Percentiles rank a stretch among this genome's conserved stretches.
Evolutionary conservation across 2,329 filamentous ascomycete species (phyloP).

Genomic region (Diaporthe helianthi): DNA sequence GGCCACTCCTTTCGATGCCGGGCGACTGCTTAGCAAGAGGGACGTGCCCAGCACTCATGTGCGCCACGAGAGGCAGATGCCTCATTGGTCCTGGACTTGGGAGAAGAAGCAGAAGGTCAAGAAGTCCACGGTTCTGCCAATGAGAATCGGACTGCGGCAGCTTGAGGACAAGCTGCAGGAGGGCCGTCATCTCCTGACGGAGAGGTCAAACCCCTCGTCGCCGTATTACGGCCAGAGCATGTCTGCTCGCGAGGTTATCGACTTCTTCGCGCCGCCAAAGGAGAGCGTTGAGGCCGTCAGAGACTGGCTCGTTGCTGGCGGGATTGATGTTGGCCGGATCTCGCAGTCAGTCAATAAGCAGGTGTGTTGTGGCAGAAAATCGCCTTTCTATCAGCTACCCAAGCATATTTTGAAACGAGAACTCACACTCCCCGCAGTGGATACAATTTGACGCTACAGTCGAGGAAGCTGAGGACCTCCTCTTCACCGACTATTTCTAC

Average conservation of each 20-base stretch:
- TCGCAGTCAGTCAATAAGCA: conserved; percentile 39
- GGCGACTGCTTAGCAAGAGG: conserved; percentile 22
- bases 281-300: conserved; percentile 45
- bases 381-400: neutral
- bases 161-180: conserved; percentile 40
- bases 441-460: conserved; percentile 51
- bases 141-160: conserved; percentile 45
- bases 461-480: conserved; percentile 47
- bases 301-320: conserved; percentile 45
- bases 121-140: conserved; percentile 39
- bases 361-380: conserved; percentile 20
- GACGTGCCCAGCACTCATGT: conserved; percentile 37
- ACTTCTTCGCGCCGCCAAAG: conserved; percentile 48
- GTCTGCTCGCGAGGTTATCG: conserved; percentile 45
- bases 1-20: conserved; percentile 17
- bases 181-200: conserved; percentile 40
- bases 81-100: conserved; percentile 40
- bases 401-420: neutral
- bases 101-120: conserved; percentile 40
- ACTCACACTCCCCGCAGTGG: conserved; percentile 44
- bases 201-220: conserved; percentile 45
- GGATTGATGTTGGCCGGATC: conserved; percentile 36
- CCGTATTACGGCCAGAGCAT: conserved; percentile 50
- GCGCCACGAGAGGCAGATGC: conserved; percentile 41
- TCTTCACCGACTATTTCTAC: conserved; percentile 49